These are phyloP conservation scores for Striga hermonthica DNA, from an alignment of 305 asterid genomes.

Conservation along the genomic window DNA sequence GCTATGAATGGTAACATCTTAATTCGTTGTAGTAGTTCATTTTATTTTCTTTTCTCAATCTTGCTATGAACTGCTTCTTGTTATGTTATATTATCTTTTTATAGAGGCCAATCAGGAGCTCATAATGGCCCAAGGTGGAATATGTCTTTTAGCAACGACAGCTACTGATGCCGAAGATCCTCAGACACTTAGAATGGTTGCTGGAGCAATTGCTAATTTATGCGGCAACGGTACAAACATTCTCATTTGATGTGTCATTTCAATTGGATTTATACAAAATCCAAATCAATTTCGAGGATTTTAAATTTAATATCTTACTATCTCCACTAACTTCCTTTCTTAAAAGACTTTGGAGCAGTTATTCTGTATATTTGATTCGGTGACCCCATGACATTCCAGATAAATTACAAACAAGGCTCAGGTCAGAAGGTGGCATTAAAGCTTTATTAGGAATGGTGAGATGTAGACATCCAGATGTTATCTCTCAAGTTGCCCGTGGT, in stretches of 20 bases:
- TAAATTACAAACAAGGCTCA: slow-evolving; percentile 80
- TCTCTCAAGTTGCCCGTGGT: slow-evolving; percentile 98
- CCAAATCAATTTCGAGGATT: neutral
- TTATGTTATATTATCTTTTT: neutral
- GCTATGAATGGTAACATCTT: slow-evolving; percentile 85
- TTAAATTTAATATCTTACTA: neutral
- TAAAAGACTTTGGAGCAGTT: neutral
- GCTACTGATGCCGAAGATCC: slow-evolving; percentile 97
- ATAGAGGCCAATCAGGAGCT: slow-evolving; percentile 94
- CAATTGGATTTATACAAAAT: neutral
- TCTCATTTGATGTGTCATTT: slow-evolving; percentile 5
- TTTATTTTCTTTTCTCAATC: neutral
- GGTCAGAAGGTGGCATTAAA: slow-evolving; percentile 96
- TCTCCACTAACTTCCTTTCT: neutral
- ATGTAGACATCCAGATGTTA: slow-evolving; percentile 91
- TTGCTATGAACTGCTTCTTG: neutral
- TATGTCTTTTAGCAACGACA: slow-evolving; percentile 72
- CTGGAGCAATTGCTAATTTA: slow-evolving; percentile 98
- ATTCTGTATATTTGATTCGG: slow-evolving; percentile 20
- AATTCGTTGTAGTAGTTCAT: slow-evolving; percentile 20
- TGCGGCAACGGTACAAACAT: slow-evolving; percentile 84
- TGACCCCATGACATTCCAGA: slow-evolving; percentile 45
- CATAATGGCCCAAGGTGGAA: slow-evolving; percentile 97
- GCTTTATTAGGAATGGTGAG: slow-evolving; percentile 97
- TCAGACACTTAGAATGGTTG: slow-evolving; percentile 97